Base-by-base conservation (phyloP, 208 protist species). In the Lotmaria passim region DNA sequence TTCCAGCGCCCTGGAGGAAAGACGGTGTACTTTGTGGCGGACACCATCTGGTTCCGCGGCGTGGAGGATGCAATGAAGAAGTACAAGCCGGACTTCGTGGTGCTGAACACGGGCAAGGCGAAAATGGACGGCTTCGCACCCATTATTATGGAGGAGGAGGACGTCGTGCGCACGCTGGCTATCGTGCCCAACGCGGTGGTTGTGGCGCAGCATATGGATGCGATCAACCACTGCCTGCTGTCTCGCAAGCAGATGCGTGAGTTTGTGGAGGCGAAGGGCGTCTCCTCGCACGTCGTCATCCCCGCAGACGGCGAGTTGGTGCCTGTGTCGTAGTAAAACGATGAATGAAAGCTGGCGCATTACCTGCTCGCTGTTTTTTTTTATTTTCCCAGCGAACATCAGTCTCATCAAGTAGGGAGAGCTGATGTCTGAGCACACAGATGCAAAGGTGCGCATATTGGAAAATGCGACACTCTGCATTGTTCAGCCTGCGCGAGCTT, bases 261-360 rank as follows among this genome's bases (percentile, higher is more conserved):
- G 56, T 64, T 52, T 36, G 58, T 55, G 15, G 44, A 43, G 23
- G 17, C 21, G 33, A 64, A 73, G 24, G 68, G 68, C 19, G 33
- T 73, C 33, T 44, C 41, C 34, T 60, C 59, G 28, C 39, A 66
- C 15, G 68, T 73, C 0, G 52, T 61, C 30, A 62, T 73, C 28
- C 68, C 58, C 7, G 68, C 39, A 2, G 68, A 73, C 39, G 68
- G 68, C 68, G 68, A 73, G 68, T 63, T 21, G 28, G 57, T 63
- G 8, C 30, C 57, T 34, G 14, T 63, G 8, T 31, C 57, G 15
- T 63, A 51, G 26, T n/a, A 24, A 43, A 2, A 39, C 17, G 15
- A 17, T 21, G 38, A 38, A 38, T 39, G 14, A 21, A 38, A n/a
- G n/a, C n/a, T n/a, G n/a, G n/a, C n/a, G n/a, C n/a, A n/a, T n/a